Conservation (phyloP, 345 rosid genomes). For the Melastoma malabathricum region DNA sequence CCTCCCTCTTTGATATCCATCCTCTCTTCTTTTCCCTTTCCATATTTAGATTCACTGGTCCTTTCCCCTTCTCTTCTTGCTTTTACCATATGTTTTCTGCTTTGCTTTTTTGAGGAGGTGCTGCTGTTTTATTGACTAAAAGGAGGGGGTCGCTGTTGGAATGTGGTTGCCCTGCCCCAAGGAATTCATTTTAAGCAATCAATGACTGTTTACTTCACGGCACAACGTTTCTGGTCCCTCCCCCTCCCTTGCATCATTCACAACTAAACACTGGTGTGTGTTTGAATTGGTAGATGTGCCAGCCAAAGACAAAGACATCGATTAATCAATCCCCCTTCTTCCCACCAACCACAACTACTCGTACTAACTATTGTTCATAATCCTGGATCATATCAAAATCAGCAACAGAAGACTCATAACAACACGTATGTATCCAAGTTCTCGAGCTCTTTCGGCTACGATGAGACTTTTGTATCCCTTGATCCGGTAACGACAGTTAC, state of each 20-base stretch:
- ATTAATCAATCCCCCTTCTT: too few species aligned
- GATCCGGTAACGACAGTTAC: too few species aligned
- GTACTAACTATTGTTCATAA: too few species aligned
- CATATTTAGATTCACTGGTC: not conserved
- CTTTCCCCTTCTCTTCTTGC: slow-evolving; percentile 6
- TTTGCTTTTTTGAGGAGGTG: slow-evolving; percentile 4
- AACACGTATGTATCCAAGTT: too few species aligned
- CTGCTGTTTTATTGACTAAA: slow-evolving; percentile 32
- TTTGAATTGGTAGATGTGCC: too few species aligned
- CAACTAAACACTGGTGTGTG: too few species aligned
- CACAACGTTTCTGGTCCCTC: slow-evolving; percentile 7
- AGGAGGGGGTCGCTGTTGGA: not conserved
- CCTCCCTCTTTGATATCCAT: not conserved
- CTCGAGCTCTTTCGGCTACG: too few species aligned
- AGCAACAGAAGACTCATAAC: too few species aligned
- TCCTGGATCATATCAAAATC: too few species aligned
- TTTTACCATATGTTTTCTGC: not conserved
- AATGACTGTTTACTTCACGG: slow-evolving; percentile 8
- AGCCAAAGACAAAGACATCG: too few species aligned
- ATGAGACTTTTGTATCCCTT: too few species aligned
- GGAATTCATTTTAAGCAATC: slow-evolving; percentile 19
- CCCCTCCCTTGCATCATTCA: not conserved
- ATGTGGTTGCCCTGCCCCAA: slow-evolving; percentile 24
- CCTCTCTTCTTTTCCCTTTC: slow-evolving; percentile 4
- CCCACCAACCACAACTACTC: too few species aligned